A percentile compares a stretch with the other conserved stretches of the same genome.
These are phyloP conservation scores for Pleodorina starrii DNA, from an alignment of 139 green algal species.

Conservation along the genomic window DNA sequence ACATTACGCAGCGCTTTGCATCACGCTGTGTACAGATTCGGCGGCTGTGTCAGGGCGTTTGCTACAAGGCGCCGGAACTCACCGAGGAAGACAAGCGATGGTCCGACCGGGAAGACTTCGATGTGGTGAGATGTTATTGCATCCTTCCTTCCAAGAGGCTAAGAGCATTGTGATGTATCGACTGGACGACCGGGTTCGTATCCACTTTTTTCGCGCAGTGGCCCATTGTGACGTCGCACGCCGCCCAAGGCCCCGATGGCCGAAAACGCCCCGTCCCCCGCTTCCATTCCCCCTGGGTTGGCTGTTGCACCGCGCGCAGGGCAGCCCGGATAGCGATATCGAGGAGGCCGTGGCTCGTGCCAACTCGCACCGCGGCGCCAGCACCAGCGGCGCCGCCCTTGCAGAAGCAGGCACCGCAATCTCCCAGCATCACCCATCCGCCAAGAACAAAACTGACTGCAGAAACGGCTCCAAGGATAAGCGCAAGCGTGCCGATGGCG, in stretches of 20 bases:
- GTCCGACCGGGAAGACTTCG: neutral
- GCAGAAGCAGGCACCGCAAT: constrained; percentile 17
- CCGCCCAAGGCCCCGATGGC: no score
- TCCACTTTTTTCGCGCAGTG: no score
- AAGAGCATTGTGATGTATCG: no score
- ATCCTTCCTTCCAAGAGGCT: no score
- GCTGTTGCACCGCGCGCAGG: no score
- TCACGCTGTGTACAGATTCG: constrained; percentile 29
- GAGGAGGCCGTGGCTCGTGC: constrained; percentile 18
- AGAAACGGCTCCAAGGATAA: constrained; percentile 33
- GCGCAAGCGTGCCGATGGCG: neutral
- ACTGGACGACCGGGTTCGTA: no score
- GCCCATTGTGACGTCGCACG: no score
- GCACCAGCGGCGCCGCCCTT: constrained; percentile 13
- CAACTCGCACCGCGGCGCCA: constrained; percentile 6
- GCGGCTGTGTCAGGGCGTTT: constrained; percentile 48
- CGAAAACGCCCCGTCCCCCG: no score
- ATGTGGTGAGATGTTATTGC: neutral
- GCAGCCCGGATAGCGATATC: neutral
- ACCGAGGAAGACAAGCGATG: constrained; percentile 59
- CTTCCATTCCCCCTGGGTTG: no score
- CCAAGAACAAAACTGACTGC: neutral
- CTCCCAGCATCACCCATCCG: no score
- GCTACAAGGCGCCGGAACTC: constrained; percentile 62
- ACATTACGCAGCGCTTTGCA: no score